Percentiles rank a stretch among this genome's conserved stretches.
These are phyloP conservation scores for Claviceps cyperi DNA, from an alignment of 2,329 filamentous ascomycete genomes.

Conservation along the genomic window DNA sequence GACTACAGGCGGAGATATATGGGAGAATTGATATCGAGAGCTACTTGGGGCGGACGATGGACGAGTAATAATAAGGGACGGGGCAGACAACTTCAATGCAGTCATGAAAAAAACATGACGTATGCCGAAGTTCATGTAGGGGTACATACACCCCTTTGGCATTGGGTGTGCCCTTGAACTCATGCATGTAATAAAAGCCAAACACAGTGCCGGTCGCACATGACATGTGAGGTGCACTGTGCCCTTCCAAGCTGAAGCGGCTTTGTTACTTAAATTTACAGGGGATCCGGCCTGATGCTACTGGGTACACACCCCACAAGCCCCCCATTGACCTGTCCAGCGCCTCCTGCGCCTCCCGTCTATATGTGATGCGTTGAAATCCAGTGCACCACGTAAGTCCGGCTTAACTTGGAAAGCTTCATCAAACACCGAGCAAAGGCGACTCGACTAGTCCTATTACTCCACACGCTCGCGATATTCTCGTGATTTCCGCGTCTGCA, in stretches of 20 bases:
- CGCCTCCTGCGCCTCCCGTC: not conserved
- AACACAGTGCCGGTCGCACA: too few relatives aligned
- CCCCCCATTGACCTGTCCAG: not conserved
- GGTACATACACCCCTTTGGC: too few relatives aligned
- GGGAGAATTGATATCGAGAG: conserved; percentile 59
- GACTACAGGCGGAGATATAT: conserved; percentile 57
- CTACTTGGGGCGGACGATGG: conserved; percentile 43
- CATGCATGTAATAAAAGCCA: too few relatives aligned
- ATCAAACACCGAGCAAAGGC: not conserved
- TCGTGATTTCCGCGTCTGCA: not conserved
- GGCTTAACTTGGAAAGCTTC: not conserved
- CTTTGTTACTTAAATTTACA: too few relatives aligned
- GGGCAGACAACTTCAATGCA: too few relatives aligned
- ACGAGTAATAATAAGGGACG: not conserved
- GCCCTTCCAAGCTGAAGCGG: not conserved
- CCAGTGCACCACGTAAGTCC: not conserved
- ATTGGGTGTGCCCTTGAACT: too few relatives aligned
- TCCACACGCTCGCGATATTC: not conserved
- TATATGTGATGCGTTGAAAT: too few relatives aligned
- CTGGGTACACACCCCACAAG: too few relatives aligned
- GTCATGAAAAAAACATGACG: too few relatives aligned
- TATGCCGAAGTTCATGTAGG: too few relatives aligned
- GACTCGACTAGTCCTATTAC: not conserved
- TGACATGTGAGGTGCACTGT: not conserved
- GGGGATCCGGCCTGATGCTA: not conserved